A percentile compares a stretch with the other conserved stretches of the same genome.
Conservation (phyloP, 371 early-diverging fungal genomes). For the Mortierella polycephala region DNA sequence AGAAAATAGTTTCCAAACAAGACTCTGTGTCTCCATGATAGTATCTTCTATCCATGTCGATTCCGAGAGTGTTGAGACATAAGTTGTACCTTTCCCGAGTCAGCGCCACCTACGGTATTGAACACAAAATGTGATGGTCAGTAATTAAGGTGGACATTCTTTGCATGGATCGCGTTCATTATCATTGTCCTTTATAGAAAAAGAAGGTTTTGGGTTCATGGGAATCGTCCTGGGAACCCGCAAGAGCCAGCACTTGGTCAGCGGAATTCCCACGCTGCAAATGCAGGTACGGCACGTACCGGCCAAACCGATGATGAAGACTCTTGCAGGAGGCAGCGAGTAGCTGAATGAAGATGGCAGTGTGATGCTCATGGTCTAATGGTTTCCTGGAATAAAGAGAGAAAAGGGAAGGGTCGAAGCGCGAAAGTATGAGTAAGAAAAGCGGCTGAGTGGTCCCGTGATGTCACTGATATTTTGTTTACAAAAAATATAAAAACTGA, state of each 20-base stretch:
- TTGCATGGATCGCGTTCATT: no score
- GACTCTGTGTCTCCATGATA: not conserved
- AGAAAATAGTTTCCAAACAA: not conserved
- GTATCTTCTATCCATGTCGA: no score
- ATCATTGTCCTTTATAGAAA: not conserved
- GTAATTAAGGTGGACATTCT: not conserved
- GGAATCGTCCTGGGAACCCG: not conserved
- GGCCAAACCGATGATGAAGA: constrained; percentile 50
- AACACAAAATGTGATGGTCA: not conserved
- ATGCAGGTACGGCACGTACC: constrained; percentile 13
- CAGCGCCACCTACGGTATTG: constrained; percentile 39
- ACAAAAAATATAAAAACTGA: not conserved
- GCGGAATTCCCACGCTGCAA: not conserved
- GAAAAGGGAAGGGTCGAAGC: not conserved
- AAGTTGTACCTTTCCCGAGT: constrained; percentile 43
- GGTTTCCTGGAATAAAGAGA: not conserved
- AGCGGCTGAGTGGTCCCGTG: no score
- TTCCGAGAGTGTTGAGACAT: not conserved
- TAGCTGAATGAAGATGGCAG: constrained; percentile 37
- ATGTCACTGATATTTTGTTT: no score
- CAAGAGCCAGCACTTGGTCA: not conserved
- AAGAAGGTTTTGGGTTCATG: not conserved
- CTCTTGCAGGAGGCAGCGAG: constrained; percentile 29
- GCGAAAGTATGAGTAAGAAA: not conserved
- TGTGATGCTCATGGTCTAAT: constrained; percentile 26